Base-by-base conservation (phyloP, 192 early-diverging fungal genomes). In the Lunasporangiospora selenospora region DNA sequence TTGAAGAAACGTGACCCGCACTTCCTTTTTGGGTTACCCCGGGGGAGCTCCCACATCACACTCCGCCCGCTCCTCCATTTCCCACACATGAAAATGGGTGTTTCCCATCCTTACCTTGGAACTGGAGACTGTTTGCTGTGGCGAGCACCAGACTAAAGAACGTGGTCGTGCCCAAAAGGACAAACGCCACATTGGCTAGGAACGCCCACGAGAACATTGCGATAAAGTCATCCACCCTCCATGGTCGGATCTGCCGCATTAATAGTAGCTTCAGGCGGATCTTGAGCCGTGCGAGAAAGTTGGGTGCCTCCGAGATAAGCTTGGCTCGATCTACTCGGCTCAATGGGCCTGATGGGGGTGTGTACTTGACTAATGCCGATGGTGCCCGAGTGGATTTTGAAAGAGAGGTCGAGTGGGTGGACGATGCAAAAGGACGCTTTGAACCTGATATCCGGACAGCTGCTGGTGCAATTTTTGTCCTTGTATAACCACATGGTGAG, bases 171-270 rank as follows among this genome's bases (percentile, higher is more conserved):
- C 91, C 93, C 3, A 90, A 83, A 12, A 98, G 63, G 26, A 97
- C 59, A 77, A 95, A 89, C n/a, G 94, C 77, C 6, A 89, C 86
- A 47, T 96, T 88, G 13, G 93, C 93, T 43, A 96, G 77, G 65
- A 95, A 87, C 6, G 93, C 76, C 95, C 95, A 98, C 4, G 91
- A 89, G 40, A 90, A 85, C 70, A 97, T 65, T 1, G 95, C 96
- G 36, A 94, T 86, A 46, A 95, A 83, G 61, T 98, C 95, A 67
- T 98, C 94, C 11, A 92, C 54, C 4, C 89, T 89, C 87, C 87
- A 92, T 1, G 89, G 89, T 6, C 89, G 82, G 63, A 87, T 87
- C 49, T 85, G 82, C 27, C 86, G 79, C 77, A 88, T 89, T 23
- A 92, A 47, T 4, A 82, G 77, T 13, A 83, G 77, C 45, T 88